These are phyloP conservation scores for Cyclotella cryptica DNA, from an alignment of 108 stramenopile species.

Conservation along the genomic window DNA sequence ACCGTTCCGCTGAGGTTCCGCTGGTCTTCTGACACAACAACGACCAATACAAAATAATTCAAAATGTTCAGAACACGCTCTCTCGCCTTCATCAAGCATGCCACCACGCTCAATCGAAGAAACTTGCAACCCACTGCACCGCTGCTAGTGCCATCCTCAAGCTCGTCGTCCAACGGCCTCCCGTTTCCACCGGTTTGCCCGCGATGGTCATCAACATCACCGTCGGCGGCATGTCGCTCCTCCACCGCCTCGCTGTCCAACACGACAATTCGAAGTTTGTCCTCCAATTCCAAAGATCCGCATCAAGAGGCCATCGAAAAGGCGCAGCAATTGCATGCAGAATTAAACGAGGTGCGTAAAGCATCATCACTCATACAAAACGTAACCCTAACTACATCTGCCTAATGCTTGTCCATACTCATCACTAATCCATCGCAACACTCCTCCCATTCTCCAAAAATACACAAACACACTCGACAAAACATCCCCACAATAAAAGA, in stretches of 20 bases:
- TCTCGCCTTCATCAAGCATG: not conserved
- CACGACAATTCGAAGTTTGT: not conserved
- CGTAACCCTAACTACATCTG: not conserved
- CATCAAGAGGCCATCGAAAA: conserved; percentile 42
- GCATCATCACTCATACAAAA: not conserved
- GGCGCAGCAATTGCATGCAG: conserved; percentile 46
- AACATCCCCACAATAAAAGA: conserved; percentile 9
- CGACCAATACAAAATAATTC: too few relatives aligned
- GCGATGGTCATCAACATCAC: not conserved
- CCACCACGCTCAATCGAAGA: conserved; percentile 6
- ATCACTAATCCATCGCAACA: not conserved
- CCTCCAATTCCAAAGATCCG: conserved; percentile 24
- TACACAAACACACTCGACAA: not conserved
- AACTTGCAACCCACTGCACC: not conserved
- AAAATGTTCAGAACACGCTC: not conserved
- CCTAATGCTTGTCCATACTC: too few relatives aligned
- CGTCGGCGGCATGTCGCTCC: not conserved
- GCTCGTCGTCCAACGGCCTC: too few relatives aligned
- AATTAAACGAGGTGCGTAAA: conserved; percentile 35
- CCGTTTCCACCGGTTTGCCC: too few relatives aligned
- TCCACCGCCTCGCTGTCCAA: not conserved
- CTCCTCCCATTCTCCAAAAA: not conserved
- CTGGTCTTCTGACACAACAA: too few relatives aligned
- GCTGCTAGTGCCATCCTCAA: not conserved
- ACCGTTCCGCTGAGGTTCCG: too few relatives aligned